Evolutionary conservation across 257 asterid species (phyloP).

Genomic region (Eucommia ulmoides): DNA sequence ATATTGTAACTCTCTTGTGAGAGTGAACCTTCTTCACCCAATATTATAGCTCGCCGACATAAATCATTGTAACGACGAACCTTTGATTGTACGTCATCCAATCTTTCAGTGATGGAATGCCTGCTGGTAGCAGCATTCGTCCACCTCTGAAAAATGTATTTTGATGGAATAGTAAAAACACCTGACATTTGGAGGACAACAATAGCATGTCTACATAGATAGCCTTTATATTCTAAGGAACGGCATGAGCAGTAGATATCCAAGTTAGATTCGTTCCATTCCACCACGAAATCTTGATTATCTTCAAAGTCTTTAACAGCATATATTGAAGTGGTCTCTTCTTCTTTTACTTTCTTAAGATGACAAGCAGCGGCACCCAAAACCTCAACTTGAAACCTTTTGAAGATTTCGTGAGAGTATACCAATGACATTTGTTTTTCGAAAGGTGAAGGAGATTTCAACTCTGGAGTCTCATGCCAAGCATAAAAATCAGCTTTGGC

Average conservation of each 20-base stretch:
- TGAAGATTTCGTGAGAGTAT: neutral
- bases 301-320: neutral
- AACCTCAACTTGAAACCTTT: neutral
- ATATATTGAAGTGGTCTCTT: neutral
- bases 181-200: neutral
- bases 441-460: slow-evolving; percentile 1
- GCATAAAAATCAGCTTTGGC: neutral
- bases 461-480: neutral
- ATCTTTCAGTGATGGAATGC: neutral
- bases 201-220: neutral
- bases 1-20: slow-evolving; percentile 3
- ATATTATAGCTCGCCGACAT: slow-evolving; percentile 1
- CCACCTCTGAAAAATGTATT: neutral
- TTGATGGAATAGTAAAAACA: neutral
- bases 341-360: neutral
- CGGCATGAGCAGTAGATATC: neutral
- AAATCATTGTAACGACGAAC: slow-evolving; percentile 3
- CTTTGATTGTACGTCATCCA: slow-evolving; percentile 1
- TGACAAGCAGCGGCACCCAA: neutral
- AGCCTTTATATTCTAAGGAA: neutral
- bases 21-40: slow-evolving; percentile 2
- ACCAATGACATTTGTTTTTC: neutral
- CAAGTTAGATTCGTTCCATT: neutral
- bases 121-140: neutral
- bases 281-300: neutral